Evolutionary conservation across 2,329 filamentous ascomycete genomes (phyloP).

Genomic region (Volutella citrinella): DNA sequence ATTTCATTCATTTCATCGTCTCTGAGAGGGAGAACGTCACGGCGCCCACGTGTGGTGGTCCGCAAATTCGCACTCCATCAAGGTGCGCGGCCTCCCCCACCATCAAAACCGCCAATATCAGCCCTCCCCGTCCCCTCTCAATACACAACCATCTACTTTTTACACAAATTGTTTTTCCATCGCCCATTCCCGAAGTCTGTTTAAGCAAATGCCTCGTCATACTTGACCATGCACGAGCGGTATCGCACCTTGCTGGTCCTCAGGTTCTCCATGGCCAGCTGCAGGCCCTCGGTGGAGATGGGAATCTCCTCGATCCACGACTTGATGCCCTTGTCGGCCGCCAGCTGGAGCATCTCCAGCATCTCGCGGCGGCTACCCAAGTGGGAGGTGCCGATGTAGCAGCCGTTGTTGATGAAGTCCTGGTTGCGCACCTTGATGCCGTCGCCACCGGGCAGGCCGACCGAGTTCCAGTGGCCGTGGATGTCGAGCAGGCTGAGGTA

Average conservation of each 20-base stretch:
- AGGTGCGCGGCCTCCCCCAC: no score
- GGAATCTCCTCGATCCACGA: constrained; percentile 72
- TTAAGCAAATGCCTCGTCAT: constrained; percentile 68
- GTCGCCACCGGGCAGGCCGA: constrained; percentile 75
- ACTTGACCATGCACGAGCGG: constrained; percentile 71
- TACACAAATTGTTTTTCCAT: no score
- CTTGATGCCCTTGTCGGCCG: constrained; percentile 65
- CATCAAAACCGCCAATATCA: no score
- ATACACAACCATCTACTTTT: no score
- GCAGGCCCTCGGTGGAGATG: constrained; percentile 69
- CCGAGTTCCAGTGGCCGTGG: constrained; percentile 75
- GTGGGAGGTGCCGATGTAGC: constrained; percentile 68
- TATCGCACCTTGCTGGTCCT: constrained; percentile 70
- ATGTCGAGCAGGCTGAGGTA: constrained; percentile 81
- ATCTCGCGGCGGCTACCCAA: constrained; percentile 69
- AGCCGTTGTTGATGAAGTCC: constrained; percentile 72
- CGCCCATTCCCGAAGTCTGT: no score
- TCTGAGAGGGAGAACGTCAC: no score
- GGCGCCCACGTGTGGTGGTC: no score
- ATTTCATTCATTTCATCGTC: no score
- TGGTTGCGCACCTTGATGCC: constrained; percentile 70
- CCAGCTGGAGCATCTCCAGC: constrained; percentile 68
- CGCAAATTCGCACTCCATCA: no score
- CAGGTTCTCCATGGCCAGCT: constrained; percentile 66
- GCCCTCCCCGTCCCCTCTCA: no score